Conservation (phyloP, 345 rosid genomes). For the Luvunga scandens region DNA sequence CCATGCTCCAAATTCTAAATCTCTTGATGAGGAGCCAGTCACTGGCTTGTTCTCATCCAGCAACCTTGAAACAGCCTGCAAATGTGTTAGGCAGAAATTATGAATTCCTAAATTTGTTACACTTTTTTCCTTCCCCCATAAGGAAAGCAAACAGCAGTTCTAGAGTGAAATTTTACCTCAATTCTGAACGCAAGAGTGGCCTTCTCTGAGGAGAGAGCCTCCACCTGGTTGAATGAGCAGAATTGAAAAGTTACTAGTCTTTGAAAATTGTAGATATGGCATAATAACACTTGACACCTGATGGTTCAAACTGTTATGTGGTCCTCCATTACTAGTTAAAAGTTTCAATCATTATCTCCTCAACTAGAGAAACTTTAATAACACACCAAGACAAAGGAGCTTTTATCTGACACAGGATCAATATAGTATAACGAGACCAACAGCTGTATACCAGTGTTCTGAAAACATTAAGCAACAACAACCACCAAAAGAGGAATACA, state of each 20-base stretch:
- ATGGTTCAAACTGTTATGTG: too few species aligned
- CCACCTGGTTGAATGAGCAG: conserved; percentile 52
- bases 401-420: neutral
- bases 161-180: conserved; percentile 47
- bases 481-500: neutral
- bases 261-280: neutral
- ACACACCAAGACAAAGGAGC: neutral
- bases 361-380: neutral
- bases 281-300: neutral
- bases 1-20: conserved; percentile 71
- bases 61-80: conserved; percentile 73
- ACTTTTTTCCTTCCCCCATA: neutral
- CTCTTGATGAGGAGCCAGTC: conserved; percentile 36
- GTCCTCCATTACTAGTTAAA: neutral
- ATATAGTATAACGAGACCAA: neutral
- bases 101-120: neutral
- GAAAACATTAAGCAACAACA: neutral
- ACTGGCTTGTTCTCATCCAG: conserved; percentile 62
- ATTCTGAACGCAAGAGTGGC: conserved; percentile 77
- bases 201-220: conserved; percentile 91
- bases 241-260: neutral
- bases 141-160: neutral
- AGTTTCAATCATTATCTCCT: neutral
- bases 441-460: neutral
- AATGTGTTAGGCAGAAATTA: neutral